Evolutionary conservation across 2,329 filamentous ascomycete genomes (phyloP), one percentile per base, ranked within the genome.

Genomic region (Paracorniculantispora psalliotae): DNA sequence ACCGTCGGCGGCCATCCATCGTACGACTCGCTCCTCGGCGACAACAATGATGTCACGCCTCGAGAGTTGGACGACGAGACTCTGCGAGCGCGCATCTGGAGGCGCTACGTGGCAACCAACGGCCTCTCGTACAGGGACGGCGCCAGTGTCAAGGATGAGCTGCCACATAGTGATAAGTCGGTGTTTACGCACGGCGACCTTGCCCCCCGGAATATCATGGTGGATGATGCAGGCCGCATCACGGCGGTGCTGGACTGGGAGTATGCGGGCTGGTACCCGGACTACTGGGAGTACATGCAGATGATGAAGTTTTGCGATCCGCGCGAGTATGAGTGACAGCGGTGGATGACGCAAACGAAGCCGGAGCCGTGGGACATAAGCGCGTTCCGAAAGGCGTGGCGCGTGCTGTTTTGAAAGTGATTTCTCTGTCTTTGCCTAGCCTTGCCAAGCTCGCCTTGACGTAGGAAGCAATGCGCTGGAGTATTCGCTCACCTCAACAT

Each of bases 131-230:
- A 63, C 33, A 44, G 28, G 30, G 61, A 63, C 48, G 25, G 50
- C 51, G 51, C 51, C 37, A 54, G 25, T 37, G 37, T 54, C 37
- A 33, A 54, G 51, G n/a, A 54, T n/a, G 37, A 44, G 51, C 51
- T 54, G 37, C 51, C 51, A 25, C 37, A 44, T 25, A 33, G 51
- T 44, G 51, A 54, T 44, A 48, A 23, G 25, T 60, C 49, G 10
- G 59, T 63, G 59, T 65, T 65, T 50, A 61, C 63, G 12, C 63
- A 65, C 53, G 63, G 59, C 33, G 63, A 65, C 46, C 60, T 65
- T 26, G 21, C 28, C 15, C 63, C 62, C 4, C 55, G 59, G 28
- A 65, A 63, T 46, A 65, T 66, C 50, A 62, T 66, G 30, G 59
- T 64, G 21, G 57, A 65, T 47, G 44, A 59, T 57, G 43, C 35